phyloP scores from a whole-genome alignment of 2,329 filamentous ascomycete genomes.

The Penicillium sumatraense region DNA sequence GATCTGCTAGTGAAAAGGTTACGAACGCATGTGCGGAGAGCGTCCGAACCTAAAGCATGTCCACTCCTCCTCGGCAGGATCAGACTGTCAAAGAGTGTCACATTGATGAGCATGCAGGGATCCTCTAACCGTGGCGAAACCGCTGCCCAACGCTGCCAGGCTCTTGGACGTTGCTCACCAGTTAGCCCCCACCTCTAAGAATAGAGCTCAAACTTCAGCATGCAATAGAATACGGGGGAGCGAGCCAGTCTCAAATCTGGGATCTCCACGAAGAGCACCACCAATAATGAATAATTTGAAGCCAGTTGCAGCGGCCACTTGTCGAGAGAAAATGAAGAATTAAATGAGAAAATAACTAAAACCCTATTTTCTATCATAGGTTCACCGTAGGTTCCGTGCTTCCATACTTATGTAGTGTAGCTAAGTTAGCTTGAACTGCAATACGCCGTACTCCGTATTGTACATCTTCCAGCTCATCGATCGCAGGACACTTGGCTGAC shows the following conservation, averaged over 20 bases:
- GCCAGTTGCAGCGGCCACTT: not conserved
- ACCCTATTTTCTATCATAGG: not conserved
- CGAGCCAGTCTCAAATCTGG: not conserved
- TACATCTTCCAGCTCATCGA: not conserved
- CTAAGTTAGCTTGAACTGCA: no score
- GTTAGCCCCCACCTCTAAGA: not conserved
- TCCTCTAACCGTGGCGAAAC: constrained; percentile 9
- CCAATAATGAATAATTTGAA: not conserved
- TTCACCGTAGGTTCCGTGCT: no score
- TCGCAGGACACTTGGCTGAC: not conserved
- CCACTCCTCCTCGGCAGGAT: not conserved
- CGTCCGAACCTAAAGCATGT: constrained; percentile 3
- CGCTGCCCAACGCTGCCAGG: not conserved
- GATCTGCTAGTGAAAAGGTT: constrained; percentile 5
- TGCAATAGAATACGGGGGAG: not conserved
- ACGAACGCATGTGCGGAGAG: constrained; percentile 8
- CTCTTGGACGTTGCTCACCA: not conserved
- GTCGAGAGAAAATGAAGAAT: not conserved
- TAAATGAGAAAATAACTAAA: not conserved
- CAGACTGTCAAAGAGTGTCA: constrained; percentile 13
- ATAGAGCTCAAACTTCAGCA: not conserved
- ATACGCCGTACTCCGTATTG: not conserved
- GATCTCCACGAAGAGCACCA: not conserved
- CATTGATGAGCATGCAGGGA: constrained; percentile 13
- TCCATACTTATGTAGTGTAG: no score